Percentiles rank a stretch among this genome's conserved stretches.
These are phyloP conservation scores for Huiozyma naganishii DNA, from an alignment of 805 yeast species.

Conservation along the genomic window DNA sequence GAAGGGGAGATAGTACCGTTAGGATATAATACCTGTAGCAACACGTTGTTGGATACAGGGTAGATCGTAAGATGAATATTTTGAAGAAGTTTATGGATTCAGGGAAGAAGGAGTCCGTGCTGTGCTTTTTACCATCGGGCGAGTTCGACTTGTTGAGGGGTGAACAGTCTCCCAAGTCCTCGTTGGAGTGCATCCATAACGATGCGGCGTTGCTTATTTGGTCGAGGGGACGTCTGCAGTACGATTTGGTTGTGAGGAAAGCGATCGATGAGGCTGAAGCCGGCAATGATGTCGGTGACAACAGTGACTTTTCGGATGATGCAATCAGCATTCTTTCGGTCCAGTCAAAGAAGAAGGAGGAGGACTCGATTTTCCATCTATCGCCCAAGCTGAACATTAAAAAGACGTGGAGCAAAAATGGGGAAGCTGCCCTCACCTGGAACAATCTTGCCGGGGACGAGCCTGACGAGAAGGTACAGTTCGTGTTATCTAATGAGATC, in stretches of 20 bases:
- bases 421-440: constrained; percentile 62
- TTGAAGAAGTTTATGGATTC: constrained; percentile 52
- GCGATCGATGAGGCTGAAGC: constrained; percentile 58
- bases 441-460: constrained; percentile 73
- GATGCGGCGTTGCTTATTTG: constrained; percentile 70
- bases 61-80: constrained; percentile 48
- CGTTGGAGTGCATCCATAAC: constrained; percentile 67
- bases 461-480: constrained; percentile 72
- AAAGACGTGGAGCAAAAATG: constrained; percentile 41
- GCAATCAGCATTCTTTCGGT: constrained; percentile 25
- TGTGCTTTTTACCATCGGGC: constrained; percentile 68
- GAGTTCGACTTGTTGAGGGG: constrained; percentile 64
- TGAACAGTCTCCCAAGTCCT: constrained; percentile 78
- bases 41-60: neutral
- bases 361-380: constrained; percentile 64
- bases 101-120: constrained; percentile 41
- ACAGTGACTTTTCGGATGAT: constrained; percentile 30
- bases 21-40: too few species aligned
- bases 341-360: constrained; percentile 31
- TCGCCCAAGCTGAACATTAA: constrained; percentile 49
- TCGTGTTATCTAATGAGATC: constrained; percentile 55
- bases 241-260: constrained; percentile 60
- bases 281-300: constrained; percentile 40
- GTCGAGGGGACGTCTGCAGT: constrained; percentile 53
- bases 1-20: too few species aligned